These are phyloP conservation scores for Alloteropsis semialata DNA, from an alignment of 176 grass and related monocot species.

Conservation along the genomic window DNA sequence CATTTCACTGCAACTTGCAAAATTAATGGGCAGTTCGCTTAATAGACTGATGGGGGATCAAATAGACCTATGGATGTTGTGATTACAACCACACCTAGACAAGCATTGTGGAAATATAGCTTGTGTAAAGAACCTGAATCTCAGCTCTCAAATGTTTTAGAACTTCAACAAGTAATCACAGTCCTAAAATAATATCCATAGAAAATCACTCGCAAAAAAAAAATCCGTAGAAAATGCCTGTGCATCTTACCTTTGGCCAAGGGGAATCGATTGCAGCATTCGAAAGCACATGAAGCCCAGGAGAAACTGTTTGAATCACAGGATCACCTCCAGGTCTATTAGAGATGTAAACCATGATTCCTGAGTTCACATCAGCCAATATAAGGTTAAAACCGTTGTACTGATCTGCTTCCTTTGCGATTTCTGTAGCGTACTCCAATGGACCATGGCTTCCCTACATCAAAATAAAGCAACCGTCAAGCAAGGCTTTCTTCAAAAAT, in stretches of 20 bases:
- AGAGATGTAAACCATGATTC: constrained; percentile 83
- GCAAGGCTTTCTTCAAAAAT: not conserved
- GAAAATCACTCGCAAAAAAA: no score
- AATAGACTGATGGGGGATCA: not conserved
- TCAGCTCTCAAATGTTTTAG: not conserved
- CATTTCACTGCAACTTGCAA: not conserved
- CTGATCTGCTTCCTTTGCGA: constrained; percentile 73
- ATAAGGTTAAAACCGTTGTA: constrained; percentile 92
- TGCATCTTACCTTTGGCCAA: constrained; percentile 77
- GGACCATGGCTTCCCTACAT: constrained; percentile 51
- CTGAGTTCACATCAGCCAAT: constrained; percentile 61
- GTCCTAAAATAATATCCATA: no score
- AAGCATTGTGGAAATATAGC: not conserved
- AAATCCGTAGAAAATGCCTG: not conserved
- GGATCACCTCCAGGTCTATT: constrained; percentile 56
- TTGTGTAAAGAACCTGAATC: not conserved
- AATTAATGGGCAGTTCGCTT: not conserved
- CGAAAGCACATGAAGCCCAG: constrained; percentile 86
- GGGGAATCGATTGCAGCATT: constrained; percentile 77
- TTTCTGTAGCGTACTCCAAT: constrained; percentile 68
- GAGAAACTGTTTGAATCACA: constrained; percentile 58
- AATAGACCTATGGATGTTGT: not conserved
- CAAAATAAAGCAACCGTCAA: not conserved
- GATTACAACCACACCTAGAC: not conserved
- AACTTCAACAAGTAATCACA: constrained; percentile 7